phyloP scores from a whole-genome alignment of 805 yeast species.

The Metschnikowia sp. region DNA sequence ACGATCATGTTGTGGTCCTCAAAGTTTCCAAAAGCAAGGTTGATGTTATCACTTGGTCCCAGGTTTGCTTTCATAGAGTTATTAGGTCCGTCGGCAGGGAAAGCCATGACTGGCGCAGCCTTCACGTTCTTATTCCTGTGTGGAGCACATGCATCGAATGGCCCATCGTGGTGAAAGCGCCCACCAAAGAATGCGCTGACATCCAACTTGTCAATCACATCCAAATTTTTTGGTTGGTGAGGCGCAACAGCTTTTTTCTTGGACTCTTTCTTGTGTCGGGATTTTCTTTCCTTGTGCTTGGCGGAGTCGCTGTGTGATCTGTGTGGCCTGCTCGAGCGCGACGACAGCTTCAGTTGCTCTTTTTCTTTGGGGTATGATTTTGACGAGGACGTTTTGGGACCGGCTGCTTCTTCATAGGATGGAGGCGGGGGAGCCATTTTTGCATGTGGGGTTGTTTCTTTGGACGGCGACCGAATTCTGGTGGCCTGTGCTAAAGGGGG shows the following conservation, averaged over 20 bases:
- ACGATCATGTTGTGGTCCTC: conserved; percentile 46
- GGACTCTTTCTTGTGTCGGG: conserved; percentile 24
- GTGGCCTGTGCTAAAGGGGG: conserved; percentile 19
- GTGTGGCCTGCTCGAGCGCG: conserved; percentile 19
- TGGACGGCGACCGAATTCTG: conserved; percentile 10
- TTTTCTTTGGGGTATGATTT: conserved; percentile 57
- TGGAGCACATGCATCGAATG: conserved; percentile 97
- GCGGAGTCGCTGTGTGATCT: conserved; percentile 20
- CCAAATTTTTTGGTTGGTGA: conserved; percentile 69
- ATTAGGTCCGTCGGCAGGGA: conserved; percentile 95
- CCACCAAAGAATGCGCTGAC: conserved; percentile 93
- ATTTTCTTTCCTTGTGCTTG: conserved; percentile 16
- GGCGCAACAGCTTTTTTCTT: conserved; percentile 42
- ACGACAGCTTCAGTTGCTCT: conserved; percentile 15
- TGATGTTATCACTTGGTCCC: conserved; percentile 49
- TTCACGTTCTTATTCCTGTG: conserved; percentile 76
- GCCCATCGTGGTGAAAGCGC: conserved; percentile 98
- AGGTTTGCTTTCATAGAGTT: conserved; percentile 72
- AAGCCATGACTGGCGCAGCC: conserved; percentile 91
- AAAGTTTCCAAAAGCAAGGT: conserved; percentile 72
- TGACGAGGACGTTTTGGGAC: conserved; percentile 33
- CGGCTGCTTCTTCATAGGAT: conserved; percentile 67
- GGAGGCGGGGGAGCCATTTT: conserved; percentile 48
- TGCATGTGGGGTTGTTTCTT: conserved; percentile 21
- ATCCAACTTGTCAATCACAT: conserved; percentile 91